Evolutionary conservation across 2,329 filamentous ascomycete species (phyloP).

Genomic region (Fusarium devonianum): DNA sequence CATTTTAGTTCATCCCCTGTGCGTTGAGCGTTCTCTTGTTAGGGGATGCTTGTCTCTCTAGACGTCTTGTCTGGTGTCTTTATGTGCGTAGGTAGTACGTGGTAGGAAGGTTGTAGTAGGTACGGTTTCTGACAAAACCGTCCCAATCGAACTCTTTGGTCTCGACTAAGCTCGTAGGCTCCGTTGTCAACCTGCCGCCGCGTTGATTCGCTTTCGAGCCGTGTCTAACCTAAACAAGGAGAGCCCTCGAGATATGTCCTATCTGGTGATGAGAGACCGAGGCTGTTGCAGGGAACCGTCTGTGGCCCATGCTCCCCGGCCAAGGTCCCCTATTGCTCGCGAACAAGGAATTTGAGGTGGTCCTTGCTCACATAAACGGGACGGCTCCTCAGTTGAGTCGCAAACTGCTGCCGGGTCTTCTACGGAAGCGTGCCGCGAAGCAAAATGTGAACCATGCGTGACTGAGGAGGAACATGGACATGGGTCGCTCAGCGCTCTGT

Average conservation of each 20-base stretch:
- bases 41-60: conserved; percentile 23
- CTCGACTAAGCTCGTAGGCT: neutral
- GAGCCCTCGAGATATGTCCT: conserved; percentile 12
- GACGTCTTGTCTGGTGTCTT: conserved; percentile 6
- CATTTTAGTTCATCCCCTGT: conserved; percentile 17
- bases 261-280: conserved; percentile 16
- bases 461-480: conserved; percentile 17
- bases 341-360: conserved; percentile 8
- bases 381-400: conserved; percentile 7
- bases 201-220: neutral
- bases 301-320: conserved; percentile 12
- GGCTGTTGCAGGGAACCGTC: conserved; percentile 12
- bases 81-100: neutral
- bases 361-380: conserved; percentile 3
- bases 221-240: conserved; percentile 11
- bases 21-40: conserved; percentile 23
- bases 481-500: conserved; percentile 16
- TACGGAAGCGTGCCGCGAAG: conserved; percentile 21
- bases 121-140: neutral
- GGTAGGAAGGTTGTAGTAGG: neutral
- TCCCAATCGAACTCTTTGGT: conserved; percentile 16
- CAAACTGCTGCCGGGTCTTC: conserved; percentile 3
- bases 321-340: conserved; percentile 10
- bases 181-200: neutral
- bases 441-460: conserved; percentile 38